Percentiles rank a stretch among this genome's conserved stretches.
These are phyloP conservation scores for Novymonas esmeraldas DNA, from an alignment of 208 protist species.

Conservation along the genomic window DNA sequence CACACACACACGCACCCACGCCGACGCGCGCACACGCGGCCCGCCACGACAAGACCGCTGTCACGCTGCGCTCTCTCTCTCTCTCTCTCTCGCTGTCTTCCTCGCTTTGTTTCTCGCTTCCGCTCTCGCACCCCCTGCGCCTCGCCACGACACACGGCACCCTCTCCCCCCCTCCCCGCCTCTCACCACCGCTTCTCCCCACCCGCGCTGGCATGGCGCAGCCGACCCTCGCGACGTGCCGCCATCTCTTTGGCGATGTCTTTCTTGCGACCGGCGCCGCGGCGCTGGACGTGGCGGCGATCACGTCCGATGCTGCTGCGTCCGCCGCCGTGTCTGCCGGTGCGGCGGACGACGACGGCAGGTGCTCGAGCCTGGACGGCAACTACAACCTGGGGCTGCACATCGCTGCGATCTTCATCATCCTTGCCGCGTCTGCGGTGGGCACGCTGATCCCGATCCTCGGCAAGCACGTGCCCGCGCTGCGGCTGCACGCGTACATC, in stretches of 20 bases:
- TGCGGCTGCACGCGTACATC: constrained; percentile 49
- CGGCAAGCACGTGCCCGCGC: constrained; percentile 43
- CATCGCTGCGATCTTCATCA: constrained; percentile 45
- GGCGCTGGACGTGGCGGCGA: neutral
- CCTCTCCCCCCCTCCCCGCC: neutral
- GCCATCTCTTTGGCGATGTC: constrained; percentile 11
- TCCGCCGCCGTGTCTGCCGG: too few species aligned
- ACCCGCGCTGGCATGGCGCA: neutral
- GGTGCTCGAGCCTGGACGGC: too few species aligned
- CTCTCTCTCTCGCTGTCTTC: neutral
- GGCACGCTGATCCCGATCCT: constrained; percentile 51
- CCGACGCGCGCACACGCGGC: too few species aligned
- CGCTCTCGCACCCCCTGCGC: too few species aligned
- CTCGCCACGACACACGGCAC: too few species aligned
- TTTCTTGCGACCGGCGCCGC: constrained; percentile 7
- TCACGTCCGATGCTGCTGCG: neutral
- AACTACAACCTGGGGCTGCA: constrained; percentile 56
- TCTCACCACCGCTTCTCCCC: neutral
- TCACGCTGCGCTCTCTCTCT: neutral
- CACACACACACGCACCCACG: too few species aligned
- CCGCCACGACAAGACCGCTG: neutral
- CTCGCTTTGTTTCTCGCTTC: neutral
- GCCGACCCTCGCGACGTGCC: constrained; percentile 13
- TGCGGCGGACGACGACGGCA: too few species aligned
- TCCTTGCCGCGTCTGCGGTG: constrained; percentile 46